These are phyloP conservation scores for Paramecium bursaria DNA, from an alignment of 73 alveolate species.

Conservation along the genomic window DNA sequence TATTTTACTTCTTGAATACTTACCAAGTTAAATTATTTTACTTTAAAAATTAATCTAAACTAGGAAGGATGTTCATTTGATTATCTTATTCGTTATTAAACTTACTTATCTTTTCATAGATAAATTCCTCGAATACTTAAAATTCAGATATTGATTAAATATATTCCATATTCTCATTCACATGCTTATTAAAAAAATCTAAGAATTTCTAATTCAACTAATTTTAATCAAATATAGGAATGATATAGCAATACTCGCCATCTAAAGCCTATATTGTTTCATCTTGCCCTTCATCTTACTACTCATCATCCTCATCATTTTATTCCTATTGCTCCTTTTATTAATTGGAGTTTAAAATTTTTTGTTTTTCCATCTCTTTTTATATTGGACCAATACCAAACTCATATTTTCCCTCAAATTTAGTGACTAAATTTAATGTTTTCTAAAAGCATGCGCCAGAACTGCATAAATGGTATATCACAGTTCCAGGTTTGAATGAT, in stretches of 20 bases:
- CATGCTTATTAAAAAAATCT: not conserved
- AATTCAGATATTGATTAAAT: not conserved
- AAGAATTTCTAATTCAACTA: not conserved
- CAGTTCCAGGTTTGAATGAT: conserved; percentile 8
- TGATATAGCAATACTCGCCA: not conserved
- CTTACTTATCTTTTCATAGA: not conserved
- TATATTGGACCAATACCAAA: not conserved
- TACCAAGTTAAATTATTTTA: conserved; percentile 9
- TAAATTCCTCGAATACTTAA: conserved; percentile 23
- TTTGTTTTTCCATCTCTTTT: too few relatives aligned
- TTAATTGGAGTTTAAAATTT: not conserved
- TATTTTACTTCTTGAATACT: conserved; percentile 11
- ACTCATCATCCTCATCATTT: conserved; percentile 9
- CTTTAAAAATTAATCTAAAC: not conserved
- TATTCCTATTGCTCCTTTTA: not conserved
- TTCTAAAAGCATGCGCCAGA: conserved; percentile 20
- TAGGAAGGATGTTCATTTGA: not conserved
- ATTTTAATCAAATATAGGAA: not conserved
- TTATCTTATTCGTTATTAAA: not conserved
- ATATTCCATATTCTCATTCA: not conserved
- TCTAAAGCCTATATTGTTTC: not conserved
- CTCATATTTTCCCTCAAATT: conserved; percentile 19
- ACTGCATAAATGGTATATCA: conserved; percentile 32
- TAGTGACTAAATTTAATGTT: not conserved
- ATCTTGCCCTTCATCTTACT: not conserved